Conservation (phyloP, 2,329 filamentous ascomycete genomes). For the Aspergillus candidus region DNA sequence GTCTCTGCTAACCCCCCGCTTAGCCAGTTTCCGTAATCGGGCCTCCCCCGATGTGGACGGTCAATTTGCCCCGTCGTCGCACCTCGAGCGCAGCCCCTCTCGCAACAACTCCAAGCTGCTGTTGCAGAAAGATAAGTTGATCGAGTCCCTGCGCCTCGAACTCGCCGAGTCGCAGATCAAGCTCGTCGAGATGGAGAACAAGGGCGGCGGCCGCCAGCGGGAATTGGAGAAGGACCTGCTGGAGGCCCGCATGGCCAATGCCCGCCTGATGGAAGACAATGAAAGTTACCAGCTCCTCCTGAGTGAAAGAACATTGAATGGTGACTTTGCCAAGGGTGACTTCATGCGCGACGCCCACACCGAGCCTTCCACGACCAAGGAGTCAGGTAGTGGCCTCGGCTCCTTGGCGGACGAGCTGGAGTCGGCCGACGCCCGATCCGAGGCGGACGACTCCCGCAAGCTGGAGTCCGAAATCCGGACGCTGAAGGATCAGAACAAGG, state of each 20-base stretch:
- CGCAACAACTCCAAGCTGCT: conserved; percentile 84
- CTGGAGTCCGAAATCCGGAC: conserved; percentile 74
- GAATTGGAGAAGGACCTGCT: conserved; percentile 87
- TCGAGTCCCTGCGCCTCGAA: conserved; percentile 85
- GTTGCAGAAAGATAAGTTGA: conserved; percentile 92
- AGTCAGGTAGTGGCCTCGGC: conserved; percentile 36
- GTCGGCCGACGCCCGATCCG: conserved; percentile 56
- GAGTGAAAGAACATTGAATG: conserved; percentile 90
- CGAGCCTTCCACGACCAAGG: conserved; percentile 40
- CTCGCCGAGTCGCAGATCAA: conserved; percentile 94
- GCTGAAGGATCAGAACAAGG: conserved; percentile 92
- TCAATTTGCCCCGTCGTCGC: conserved; percentile 81
- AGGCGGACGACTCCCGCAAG: conserved; percentile 56
- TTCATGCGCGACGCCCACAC: conserved; percentile 57
- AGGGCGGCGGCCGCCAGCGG: conserved; percentile 77
- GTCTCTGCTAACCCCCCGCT: conserved; percentile 15
- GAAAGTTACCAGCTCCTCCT: conserved; percentile 95
- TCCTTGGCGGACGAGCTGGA: conserved; percentile 85
- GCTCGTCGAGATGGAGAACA: conserved; percentile 87
- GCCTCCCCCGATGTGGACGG: conserved; percentile 62
- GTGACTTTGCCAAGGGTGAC: conserved; percentile 78
- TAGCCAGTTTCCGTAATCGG: conserved; percentile 46
- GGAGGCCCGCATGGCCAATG: conserved; percentile 92
- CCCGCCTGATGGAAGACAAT: conserved; percentile 94
- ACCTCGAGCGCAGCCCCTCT: conserved; percentile 79